These are phyloP conservation scores for Chytriomyces confervae DNA, from an alignment of 192 early-diverging fungal genomes.

Conservation along the genomic window DNA sequence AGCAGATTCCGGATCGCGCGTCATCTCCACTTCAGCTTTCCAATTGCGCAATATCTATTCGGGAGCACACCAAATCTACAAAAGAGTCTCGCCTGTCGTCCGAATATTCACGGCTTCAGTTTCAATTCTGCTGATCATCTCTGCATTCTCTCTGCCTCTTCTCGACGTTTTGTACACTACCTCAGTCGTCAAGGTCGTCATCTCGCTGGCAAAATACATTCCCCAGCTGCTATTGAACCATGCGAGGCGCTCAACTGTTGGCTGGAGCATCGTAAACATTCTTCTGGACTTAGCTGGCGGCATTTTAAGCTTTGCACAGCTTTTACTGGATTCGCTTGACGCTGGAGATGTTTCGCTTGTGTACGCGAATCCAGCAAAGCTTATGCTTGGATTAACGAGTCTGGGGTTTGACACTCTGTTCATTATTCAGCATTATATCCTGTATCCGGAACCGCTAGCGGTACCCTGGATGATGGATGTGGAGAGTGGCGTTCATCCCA, in stretches of 20 bases:
- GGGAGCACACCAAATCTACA: neutral
- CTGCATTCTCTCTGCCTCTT: conserved; percentile 25
- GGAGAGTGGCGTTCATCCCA: neutral
- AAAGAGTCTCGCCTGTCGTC: neutral
- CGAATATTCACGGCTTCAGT: neutral
- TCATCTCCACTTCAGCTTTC: neutral
- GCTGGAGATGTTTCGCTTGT: conserved; percentile 68
- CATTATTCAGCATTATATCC: conserved; percentile 80
- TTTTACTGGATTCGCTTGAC: conserved; percentile 73
- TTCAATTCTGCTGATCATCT: neutral
- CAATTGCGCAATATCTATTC: neutral
- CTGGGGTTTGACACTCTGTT: conserved; percentile 86
- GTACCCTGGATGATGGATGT: neutral
- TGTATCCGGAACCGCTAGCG: conserved; percentile 53
- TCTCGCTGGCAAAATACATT: conserved; percentile 76
- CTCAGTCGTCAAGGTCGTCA: conserved; percentile 77
- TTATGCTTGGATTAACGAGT: conserved; percentile 77
- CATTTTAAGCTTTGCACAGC: conserved; percentile 72
- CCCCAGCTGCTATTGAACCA: conserved; percentile 76
- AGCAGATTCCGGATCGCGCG: too few relatives aligned
- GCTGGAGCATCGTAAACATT: conserved; percentile 91
- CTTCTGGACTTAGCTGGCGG: conserved; percentile 89
- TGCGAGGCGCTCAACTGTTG: conserved; percentile 75
- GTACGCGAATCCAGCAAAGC: conserved; percentile 53
- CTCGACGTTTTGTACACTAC: conserved; percentile 76